Evolutionary conservation across 2,329 filamentous ascomycete species (phyloP).

Genomic region (Aureobasidium sp.): DNA sequence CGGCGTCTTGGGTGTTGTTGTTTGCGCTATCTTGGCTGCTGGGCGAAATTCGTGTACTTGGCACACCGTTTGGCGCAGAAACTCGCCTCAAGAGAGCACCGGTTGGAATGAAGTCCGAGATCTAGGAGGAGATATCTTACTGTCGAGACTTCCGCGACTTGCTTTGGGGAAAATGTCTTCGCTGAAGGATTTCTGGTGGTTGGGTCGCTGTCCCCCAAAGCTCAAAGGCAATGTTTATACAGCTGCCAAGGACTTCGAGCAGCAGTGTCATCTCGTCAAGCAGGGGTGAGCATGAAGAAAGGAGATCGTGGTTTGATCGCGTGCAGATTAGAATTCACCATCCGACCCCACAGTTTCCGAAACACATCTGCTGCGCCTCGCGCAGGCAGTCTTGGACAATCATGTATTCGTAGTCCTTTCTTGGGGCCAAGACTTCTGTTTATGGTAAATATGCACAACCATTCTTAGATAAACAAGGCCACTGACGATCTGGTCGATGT

Average conservation of each 20-base stretch:
- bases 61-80: background rate
- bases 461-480: conserved; percentile 1
- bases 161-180: background rate
- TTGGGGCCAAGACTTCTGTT: conserved; percentile 11
- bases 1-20: conserved; percentile 7
- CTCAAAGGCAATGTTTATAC: background rate
- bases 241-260: background rate
- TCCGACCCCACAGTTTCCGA: conserved; percentile 1
- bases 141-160: background rate
- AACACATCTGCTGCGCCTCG: conserved; percentile 7
- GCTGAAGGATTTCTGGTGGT: background rate
- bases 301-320: background rate
- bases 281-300: background rate
- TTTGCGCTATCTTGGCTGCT: conserved; percentile 7
- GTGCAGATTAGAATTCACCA: background rate
- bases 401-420: conserved; percentile 6
- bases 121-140: background rate
- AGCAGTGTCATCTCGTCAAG: background rate
- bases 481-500: background rate
- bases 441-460: background rate
- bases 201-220: background rate
- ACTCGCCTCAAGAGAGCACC: background rate
- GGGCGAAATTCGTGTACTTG: conserved; percentile 6
- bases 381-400: background rate
- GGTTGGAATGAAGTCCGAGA: background rate